phyloP scores from a whole-genome alignment of 2,329 filamentous ascomycete genomes.

The Rutstroemia sp. region DNA sequence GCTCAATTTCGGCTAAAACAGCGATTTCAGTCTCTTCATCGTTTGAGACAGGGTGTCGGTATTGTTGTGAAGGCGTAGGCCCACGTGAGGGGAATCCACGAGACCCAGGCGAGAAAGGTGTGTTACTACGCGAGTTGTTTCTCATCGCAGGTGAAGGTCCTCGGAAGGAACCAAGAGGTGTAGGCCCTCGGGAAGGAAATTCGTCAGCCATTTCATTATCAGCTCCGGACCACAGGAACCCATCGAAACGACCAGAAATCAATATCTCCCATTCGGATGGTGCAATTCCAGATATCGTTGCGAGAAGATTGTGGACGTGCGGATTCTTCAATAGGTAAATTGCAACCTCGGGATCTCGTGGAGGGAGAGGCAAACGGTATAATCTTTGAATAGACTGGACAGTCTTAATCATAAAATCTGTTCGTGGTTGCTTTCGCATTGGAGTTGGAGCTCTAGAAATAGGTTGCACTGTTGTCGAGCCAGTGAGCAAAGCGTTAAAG shows the following conservation, averaged over 20 bases:
- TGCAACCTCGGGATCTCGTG: constrained; percentile 78
- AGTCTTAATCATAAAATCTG: constrained; percentile 67
- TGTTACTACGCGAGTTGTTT: constrained; percentile 24
- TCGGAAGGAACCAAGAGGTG: constrained; percentile 39
- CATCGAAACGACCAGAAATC: constrained; percentile 87
- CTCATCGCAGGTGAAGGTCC: constrained; percentile 23
- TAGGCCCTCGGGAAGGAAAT: constrained; percentile 44
- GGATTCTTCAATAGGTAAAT: constrained; percentile 82
- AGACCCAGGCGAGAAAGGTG: constrained; percentile 26
- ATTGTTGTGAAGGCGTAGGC: constrained; percentile 47
- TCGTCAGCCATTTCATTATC: constrained; percentile 48
- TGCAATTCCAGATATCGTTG: constrained; percentile 81
- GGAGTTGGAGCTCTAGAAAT: constrained; percentile 62
- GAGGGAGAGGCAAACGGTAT: constrained; percentile 65
- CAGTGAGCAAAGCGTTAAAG: constrained; percentile 72
- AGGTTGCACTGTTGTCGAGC: constrained; percentile 45
- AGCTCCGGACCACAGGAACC: constrained; percentile 89
- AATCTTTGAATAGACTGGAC: constrained; percentile 75
- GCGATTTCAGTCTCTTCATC: constrained; percentile 94
- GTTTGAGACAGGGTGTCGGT: constrained; percentile 63
- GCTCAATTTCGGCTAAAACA: constrained; percentile 81
- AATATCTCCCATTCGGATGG: constrained; percentile 95
- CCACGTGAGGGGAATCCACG: constrained; percentile 39
- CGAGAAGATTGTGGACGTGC: constrained; percentile 74
- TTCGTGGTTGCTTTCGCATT: constrained; percentile 49